Evolutionary conservation across 257 asterid species (phyloP), one percentile per base, ranked within the genome.

Genomic region (Coffea canephora): DNA sequence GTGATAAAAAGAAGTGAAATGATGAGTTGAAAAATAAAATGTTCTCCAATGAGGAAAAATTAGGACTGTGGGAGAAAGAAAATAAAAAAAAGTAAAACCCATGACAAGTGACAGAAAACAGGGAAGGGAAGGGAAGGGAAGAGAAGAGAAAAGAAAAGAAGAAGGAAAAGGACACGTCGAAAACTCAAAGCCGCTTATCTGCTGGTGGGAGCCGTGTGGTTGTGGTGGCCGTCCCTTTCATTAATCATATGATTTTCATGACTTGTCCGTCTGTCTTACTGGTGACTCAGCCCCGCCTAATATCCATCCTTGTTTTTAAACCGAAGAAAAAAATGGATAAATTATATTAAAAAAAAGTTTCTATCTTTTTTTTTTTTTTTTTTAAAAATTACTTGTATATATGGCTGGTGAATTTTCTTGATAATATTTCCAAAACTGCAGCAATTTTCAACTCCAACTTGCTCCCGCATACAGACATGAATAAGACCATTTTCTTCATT

Each of bases 221-320:
- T 16, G 0, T 8, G 46, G 49, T 4, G 45, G 43, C 43, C 43
- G 79, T 76, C 79, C 27, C 79, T 76, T 76, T 76, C 79, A 14
- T 25, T 5, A 64, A 76, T 76, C 79, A 76, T 76, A 76, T 64
- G 72, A 48, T 11, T 76, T 62, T 34, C 79, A 76, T 76, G 79
- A 76, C 79, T n/a, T 9, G n/a, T 61, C 57, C 43, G 45, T 71
- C 62, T 76, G 41, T 59, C 65, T 31, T 46, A n/a, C 1, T 55
- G 54, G 1, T 52, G 15, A 52, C 65, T 19, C 65, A 5, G 2
- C 27, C 11, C 3, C 27, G n/a, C 9, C 0, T 27, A 27, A 27
- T 27, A 27, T 27, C 31, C 31, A 27, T 27, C 31, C 31, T 27
- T 27, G 31, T 27, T 27, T 6, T 7, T 5, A 16, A 55, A 21